These are phyloP conservation scores for Suillus luteus DNA, from an alignment of 768 basidiomycete genomes.

Conservation along the genomic window DNA sequence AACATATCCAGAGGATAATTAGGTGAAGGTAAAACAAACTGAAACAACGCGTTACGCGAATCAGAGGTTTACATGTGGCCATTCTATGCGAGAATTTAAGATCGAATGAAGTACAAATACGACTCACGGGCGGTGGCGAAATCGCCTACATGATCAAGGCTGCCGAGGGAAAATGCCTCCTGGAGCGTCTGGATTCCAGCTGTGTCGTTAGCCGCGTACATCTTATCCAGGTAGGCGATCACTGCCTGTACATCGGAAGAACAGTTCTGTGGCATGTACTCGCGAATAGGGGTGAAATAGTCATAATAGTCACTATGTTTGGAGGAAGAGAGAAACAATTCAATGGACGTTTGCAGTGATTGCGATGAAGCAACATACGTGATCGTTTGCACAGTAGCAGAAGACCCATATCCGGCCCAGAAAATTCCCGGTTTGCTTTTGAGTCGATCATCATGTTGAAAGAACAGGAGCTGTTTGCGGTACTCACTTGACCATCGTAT, in stretches of 20 bases:
- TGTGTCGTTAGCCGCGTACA: constrained; percentile 47
- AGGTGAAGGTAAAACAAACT: too few species aligned
- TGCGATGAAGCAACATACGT: constrained; percentile 32
- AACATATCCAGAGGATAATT: neutral
- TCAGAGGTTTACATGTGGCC: neutral
- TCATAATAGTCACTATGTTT: constrained; percentile 28
- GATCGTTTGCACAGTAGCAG: constrained; percentile 47
- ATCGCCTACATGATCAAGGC: constrained; percentile 63
- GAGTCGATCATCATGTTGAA: constrained; percentile 8
- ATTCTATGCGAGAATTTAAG: neutral
- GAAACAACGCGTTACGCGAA: neutral
- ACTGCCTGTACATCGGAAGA: constrained; percentile 70
- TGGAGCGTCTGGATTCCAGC: constrained; percentile 55
- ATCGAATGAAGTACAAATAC: neutral
- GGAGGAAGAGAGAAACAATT: neutral
- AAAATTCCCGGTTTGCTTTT: constrained; percentile 41
- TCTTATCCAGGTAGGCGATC: constrained; percentile 59
- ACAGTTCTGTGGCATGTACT: constrained; percentile 72
- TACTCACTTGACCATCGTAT: constrained; percentile 68
- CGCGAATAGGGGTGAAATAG: constrained; percentile 68
- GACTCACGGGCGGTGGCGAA: constrained; percentile 57
- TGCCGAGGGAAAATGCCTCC: constrained; percentile 56
- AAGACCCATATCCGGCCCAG: constrained; percentile 46
- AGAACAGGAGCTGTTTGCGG: neutral
- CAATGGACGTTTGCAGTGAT: constrained; percentile 31